A percentile compares a stretch with the other conserved stretches of the same genome.
These are phyloP conservation scores for Russula sp. DNA, from an alignment of 768 basidiomycete genomes.

Conservation along the genomic window DNA sequence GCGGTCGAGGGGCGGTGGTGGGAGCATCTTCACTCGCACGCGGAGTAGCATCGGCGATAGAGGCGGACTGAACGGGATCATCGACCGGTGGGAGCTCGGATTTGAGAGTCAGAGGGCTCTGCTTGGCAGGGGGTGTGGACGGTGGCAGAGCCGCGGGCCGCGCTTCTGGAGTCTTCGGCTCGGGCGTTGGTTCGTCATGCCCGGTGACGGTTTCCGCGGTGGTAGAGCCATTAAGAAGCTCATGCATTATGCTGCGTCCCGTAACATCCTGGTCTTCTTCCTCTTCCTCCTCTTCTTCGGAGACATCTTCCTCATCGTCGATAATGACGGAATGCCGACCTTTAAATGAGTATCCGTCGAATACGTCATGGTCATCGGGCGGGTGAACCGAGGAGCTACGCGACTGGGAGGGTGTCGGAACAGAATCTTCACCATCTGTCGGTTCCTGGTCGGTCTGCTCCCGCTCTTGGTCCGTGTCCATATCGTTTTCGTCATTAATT, in stretches of 20 bases:
- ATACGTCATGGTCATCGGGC: slow-evolving; percentile 61
- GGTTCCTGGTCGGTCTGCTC: slow-evolving; percentile 62
- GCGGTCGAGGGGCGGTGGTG: not conserved
- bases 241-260: slow-evolving; percentile 18
- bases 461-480: slow-evolving; percentile 64
- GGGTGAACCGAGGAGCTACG: slow-evolving; percentile 63
- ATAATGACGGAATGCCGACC: slow-evolving; percentile 74
- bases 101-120: slow-evolving; percentile 3
- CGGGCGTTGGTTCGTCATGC: slow-evolving; percentile 32
- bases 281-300: slow-evolving; percentile 39
- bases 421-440: slow-evolving; percentile 68
- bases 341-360: slow-evolving; percentile 93
- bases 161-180: slow-evolving; percentile 75
- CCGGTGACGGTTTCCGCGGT: slow-evolving; percentile 25
- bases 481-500: slow-evolving; percentile 67
- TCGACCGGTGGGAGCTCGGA: slow-evolving; percentile 10
- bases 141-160: slow-evolving; percentile 34
- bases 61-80: slow-evolving; percentile 7
- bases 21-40: slow-evolving; percentile 16
- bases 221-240: slow-evolving; percentile 16
- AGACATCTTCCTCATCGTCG: slow-evolving; percentile 46
- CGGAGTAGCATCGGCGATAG: slow-evolving; percentile 13
- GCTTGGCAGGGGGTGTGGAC: slow-evolving; percentile 13
- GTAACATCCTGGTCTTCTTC: slow-evolving; percentile 32
- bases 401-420: slow-evolving; percentile 73